Evolutionary conservation across 371 early-diverging fungal species (phyloP), one percentile per base, ranked within the genome.

Genomic region (Mucor irregularis): DNA sequence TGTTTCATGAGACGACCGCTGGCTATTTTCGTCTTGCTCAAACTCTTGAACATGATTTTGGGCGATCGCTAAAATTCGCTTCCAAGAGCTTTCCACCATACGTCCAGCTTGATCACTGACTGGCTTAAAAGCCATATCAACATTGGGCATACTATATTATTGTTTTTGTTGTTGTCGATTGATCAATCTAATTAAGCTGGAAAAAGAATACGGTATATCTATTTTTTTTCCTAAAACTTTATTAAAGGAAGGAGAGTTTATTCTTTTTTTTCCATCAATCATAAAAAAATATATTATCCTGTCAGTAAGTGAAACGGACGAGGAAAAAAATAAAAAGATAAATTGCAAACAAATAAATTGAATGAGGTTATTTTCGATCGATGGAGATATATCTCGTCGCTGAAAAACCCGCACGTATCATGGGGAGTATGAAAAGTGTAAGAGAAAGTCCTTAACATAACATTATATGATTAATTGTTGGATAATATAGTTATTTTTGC

Each of bases 41-140:
- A 59, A 53, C n/a, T 59, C 60, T 25, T 59, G 52, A 4, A 53
- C 60, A 45, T 62, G 62, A 39, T 58, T 53, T 34, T 64, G 59
- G 11, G 64, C 64, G 17, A 64, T 54, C 6, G 54, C 49, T 21
- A 58, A 35, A 26, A 64, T 38, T 5, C 54, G 43, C 21, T 55
- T 64, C 64, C 64, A 64, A 26, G 64, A 54, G 39, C 21, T 51
- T 39, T 61, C 61, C 3, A 61, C 61, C 34, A 49, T 37, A 2
- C 55, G 49, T 45, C 53, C 55, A 43, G 49, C 50, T 49, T 61
- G 54, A 49, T 54, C 61, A 50, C 24, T 58, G 30, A 58, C 52
- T 34, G 58, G 51, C 46, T 58, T 58, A 31, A 58, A 58, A 14
- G 44, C 58, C 52, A 44, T 35, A 58, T 58, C 58, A 28, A 47